phyloP scores from a whole-genome alignment of 2,329 filamentous ascomycete species.

The Phialocephala subalpina region DNA sequence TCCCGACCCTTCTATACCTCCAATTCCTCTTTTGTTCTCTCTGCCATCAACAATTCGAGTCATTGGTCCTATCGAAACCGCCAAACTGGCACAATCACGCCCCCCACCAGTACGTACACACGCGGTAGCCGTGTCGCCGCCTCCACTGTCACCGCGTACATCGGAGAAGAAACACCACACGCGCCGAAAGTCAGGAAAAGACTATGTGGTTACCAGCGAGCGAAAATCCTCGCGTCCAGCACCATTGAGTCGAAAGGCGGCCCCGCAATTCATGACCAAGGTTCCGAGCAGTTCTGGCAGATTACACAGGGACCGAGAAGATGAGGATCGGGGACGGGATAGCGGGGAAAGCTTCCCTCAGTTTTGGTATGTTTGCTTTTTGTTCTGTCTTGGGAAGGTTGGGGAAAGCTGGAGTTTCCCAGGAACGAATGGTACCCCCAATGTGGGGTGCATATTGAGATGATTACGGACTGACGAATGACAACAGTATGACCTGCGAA shows the following conservation, averaged over 20 bases:
- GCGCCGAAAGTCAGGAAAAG: constrained; percentile 39
- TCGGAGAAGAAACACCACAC: constrained; percentile 35
- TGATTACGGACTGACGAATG: constrained; percentile 35
- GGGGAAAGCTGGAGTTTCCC: constrained; percentile 13
- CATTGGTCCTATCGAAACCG: constrained; percentile 16
- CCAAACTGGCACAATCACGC: constrained; percentile 41
- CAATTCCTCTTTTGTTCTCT: not conserved
- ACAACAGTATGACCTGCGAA: constrained; percentile 68
- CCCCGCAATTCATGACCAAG: constrained; percentile 36
- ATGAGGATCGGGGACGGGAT: constrained; percentile 43
- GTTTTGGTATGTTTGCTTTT: constrained; percentile 62
- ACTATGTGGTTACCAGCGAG: constrained; percentile 31
- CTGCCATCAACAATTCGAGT: constrained; percentile 15
- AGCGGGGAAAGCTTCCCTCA: constrained; percentile 71
- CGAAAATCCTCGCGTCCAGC: constrained; percentile 37
- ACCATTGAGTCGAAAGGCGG: constrained; percentile 29
- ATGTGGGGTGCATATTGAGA: constrained; percentile 37
- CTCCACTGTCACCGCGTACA: constrained; percentile 36
- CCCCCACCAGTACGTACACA: constrained; percentile 37
- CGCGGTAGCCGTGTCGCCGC: constrained; percentile 28
- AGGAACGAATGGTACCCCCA: constrained; percentile 16
- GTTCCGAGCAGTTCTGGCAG: constrained; percentile 17
- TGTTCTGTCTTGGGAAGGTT: too few relatives aligned
- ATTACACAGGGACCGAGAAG: constrained; percentile 31
- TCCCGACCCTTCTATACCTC: not conserved